Evolutionary conservation across 1,284 basidiomycete genomes (phyloP).

Genomic region (Grifola frondosa): DNA sequence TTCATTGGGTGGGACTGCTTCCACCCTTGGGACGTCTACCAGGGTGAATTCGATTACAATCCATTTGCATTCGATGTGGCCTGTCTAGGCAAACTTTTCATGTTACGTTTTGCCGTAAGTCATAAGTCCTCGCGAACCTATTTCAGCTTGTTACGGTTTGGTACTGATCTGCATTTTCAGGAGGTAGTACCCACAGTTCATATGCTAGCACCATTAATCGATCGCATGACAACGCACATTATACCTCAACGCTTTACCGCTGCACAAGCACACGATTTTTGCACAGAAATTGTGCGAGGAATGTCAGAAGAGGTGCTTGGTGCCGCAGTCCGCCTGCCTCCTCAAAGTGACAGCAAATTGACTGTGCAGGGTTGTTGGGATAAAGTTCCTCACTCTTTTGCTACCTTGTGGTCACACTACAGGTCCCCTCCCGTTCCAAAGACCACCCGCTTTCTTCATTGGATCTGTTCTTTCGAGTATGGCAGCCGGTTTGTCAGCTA

Average conservation of each 20-base stretch:
- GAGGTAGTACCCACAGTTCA: neutral
- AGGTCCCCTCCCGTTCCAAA: too few species aligned
- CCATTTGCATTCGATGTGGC: constrained; percentile 7
- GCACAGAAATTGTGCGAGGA: too few species aligned
- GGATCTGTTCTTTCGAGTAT: too few species aligned
- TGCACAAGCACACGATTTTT: constrained; percentile 2
- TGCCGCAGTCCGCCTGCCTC: too few species aligned
- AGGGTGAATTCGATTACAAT: constrained; percentile 1
- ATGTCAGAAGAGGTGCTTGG: too few species aligned
- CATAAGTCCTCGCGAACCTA: neutral
- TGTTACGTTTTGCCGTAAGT: neutral
- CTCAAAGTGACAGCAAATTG: too few species aligned
- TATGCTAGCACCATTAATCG: neutral
- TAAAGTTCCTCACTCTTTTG: too few species aligned
- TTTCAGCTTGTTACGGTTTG: too few species aligned
- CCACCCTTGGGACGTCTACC: neutral
- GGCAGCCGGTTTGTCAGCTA: too few species aligned
- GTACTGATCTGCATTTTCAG: neutral
- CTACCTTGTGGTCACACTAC: too few species aligned
- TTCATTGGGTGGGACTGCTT: neutral
- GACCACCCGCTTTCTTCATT: too few species aligned
- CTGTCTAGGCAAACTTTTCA: neutral
- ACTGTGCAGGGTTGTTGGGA: too few species aligned
- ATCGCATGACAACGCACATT: neutral
- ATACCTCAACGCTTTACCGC: neutral